Base-by-base conservation (phyloP, 1,139 yeast genomes). In the Candida dubliniensis region DNA sequence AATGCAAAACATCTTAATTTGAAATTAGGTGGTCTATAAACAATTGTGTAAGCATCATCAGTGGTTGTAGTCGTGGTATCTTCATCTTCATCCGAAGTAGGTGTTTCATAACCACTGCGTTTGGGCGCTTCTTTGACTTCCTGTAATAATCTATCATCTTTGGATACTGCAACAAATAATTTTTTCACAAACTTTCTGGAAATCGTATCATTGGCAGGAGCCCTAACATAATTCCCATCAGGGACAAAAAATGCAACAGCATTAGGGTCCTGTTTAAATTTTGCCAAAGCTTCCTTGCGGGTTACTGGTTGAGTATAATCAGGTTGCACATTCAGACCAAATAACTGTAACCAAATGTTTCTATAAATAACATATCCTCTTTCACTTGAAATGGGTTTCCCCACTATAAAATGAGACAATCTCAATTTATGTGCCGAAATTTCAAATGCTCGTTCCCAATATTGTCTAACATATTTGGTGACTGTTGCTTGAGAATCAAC, bases 1-100 rank as follows among this genome's bases (percentile, higher is more conserved):
- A 93, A 66, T 0, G 63, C 65, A 34, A 77, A 69, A 39, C 90
- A 74, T 43, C 96, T 74, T 11, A 60, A 39, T 43, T 81, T 75
- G 62, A 93, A 88, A 46, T 75, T 56, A 2, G 96, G 96, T 2
- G 99, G 99, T 43, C 90, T 74, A 64, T 91, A 93, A 1, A 91
- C 97, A 29, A 91, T 78, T 1, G 80, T 72, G 59, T 91, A 88
- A 1, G 79, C 73, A 47, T 81, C 80, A 37, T 82, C 80, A 42
- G 70, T 69, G 38, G 71, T 59, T 26, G 56, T 44, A 42, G 70
- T 69, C 38, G 71, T 59, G 27, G 56, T 44, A 42, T 81, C 80
- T 26, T 72, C 79, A 33, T 53, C 55, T 36, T 49, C 53, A 26
- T 64, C 63, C 14, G 57, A 60, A 38, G 71, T 70, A 10, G 49